Evolutionary conservation across 1,139 yeast species (phyloP), one percentile per base, ranked within the genome.

Genomic region (Suhomyces panamericanus): DNA sequence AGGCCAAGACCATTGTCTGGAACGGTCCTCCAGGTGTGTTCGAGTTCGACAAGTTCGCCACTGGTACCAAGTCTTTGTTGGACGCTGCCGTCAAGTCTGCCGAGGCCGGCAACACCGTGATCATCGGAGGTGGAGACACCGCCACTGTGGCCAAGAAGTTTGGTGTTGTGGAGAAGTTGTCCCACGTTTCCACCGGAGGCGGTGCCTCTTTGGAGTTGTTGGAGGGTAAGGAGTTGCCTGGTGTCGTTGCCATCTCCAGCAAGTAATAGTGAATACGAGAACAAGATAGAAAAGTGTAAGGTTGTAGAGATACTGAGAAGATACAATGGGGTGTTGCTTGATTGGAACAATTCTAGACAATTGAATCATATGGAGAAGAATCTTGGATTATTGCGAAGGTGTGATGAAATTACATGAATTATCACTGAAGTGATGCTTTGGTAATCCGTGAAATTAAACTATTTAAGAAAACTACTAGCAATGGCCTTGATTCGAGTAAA

Each of bases 1-100:
- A 85, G 75, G 95, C 98, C 59, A 89, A 90, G 83, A 93, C 98
- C 63, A 91, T 91, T 64, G 91, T 91, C 64, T 91, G 98, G 98
- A 91, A 91, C 78, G 98, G 98, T 68, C 98, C 98, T 53, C 96
- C 98, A 71, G 98, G 98, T 80, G 98, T 91, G 62, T 91, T 91
- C 67, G 98, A 91, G 78, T 90, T 91, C 65, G 96, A 88, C 55
- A 80, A 80, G 64, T 91, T 91, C 67, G 85, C 96, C 57, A 72
- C 73, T 50, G 97, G 97, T 75, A 91, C 98, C 66, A 87, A 89
- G 78, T 71, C 88, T 49, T 75, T 90, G 73, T 81, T 91, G 63
- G 95, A 85, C 56, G 96, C 93, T 58, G 84, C 85, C 63, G 95
- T 89, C 59, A 77, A 80, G 67, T 87, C 96, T 53, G 88, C 91